Evolutionary conservation across 306 rosid genomes (phyloP), one percentile per base, ranked within the genome.

Genomic region (Cyclanthera cordifolia): DNA sequence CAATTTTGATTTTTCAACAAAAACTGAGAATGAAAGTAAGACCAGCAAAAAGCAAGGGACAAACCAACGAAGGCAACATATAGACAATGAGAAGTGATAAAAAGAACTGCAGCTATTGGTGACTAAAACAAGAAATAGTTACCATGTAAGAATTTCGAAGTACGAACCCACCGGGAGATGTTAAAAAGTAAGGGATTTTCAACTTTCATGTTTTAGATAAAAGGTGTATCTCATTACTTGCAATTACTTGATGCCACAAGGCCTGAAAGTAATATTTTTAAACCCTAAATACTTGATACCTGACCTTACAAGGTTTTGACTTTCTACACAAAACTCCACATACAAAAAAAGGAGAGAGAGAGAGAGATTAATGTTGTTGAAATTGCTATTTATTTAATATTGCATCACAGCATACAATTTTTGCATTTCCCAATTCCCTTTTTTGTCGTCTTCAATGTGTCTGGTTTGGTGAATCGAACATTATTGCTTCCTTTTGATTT

Each of bases 401-500:
- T 25, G 37, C 61, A 55, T 55, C 39, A 55, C 53, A n/a, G 53
- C 53, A 28, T 15, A 32, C 7, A 27, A 3, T 8, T 28, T 28
- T 28, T 30, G 6, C 23, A 27, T 57, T 27, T 57, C 14, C 6
- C 28, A 57, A 30, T 28, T 28, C 23, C 4, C 10, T 8, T 28
- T 57, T 57, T 57, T 28, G 21, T 23, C 30, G 39, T 57, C 65
- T 28, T 57, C 21, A 13, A 30, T 30, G 45, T 30, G 45, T 21
- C 37, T 32, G 37, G 37, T 3, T 17, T 59, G 48, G 48, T 59
- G 24, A 34, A 32, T 32, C 48, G 4, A 34, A 34, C 17, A 19
- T 20, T 61, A 17, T 61, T 61, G 23, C 69, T 61, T 39, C 69
- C 50, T 39, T 61, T 20, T 19, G 17, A 39, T 61, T 37, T 59